These are phyloP conservation scores for Wickerhamomyces canadensis DNA, from an alignment of 805 yeast species.

Conservation along the genomic window DNA sequence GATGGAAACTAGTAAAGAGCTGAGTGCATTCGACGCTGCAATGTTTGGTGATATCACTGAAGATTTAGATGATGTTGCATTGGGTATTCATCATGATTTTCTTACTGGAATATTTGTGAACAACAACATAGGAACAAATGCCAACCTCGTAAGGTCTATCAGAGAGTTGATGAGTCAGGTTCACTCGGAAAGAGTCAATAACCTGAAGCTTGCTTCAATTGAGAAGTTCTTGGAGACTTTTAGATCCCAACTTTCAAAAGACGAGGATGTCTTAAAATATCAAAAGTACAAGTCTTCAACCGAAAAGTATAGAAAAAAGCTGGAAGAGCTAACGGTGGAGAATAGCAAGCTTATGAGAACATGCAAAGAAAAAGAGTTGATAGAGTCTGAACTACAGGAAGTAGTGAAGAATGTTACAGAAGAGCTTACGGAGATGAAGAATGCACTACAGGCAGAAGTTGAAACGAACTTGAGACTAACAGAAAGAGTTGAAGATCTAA, in stretches of 20 bases:
- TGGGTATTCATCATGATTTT: constrained; percentile 42
- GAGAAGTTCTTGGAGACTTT: constrained; percentile 51
- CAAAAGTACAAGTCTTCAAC: not conserved
- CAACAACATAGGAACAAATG: constrained; percentile 52
- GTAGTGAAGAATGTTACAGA: not conserved
- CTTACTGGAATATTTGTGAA: constrained; percentile 54
- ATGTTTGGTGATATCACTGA: constrained; percentile 53
- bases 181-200: constrained; percentile 54
- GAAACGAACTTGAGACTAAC: not conserved
- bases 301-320: not conserved
- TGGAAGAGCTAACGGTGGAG: not conserved
- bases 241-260: constrained; percentile 18
- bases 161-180: constrained; percentile 49
- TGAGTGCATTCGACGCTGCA: constrained; percentile 47
- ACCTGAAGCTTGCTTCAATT: constrained; percentile 46
- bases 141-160: constrained; percentile 50
- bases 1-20: constrained; percentile 21
- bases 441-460: not conserved
- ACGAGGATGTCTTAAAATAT: constrained; percentile 1
- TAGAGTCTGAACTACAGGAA: not conserved
- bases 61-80: constrained; percentile 43
- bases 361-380: not conserved
- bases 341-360: not conserved
- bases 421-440: not conserved
- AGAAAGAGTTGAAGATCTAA: not conserved